Percentiles rank a stretch among this genome's conserved stretches.
These are phyloP conservation scores for Arbutus unedo DNA, from an alignment of 148 eudicot species.

Conservation along the genomic window DNA sequence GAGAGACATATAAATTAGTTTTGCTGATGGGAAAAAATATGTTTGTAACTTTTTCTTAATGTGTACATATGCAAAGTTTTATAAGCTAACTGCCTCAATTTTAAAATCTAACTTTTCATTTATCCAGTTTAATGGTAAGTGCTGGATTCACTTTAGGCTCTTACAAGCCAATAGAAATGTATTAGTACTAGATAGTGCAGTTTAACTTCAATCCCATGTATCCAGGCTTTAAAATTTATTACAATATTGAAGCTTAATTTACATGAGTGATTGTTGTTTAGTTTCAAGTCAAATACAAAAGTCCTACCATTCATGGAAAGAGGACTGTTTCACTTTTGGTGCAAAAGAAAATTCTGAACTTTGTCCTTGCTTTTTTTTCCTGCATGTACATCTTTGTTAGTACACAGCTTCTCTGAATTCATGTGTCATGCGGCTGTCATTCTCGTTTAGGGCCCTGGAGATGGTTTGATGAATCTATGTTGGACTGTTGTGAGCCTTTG, in stretches of 20 bases:
- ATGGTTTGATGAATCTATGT: slow-evolving; percentile 96
- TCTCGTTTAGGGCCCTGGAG: slow-evolving; percentile 79
- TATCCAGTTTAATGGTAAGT: neutral
- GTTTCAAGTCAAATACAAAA: neutral
- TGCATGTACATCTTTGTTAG: neutral
- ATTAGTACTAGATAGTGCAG: neutral
- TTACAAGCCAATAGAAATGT: neutral
- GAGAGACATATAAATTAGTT: neutral
- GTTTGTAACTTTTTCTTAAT: neutral
- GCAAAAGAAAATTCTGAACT: neutral
- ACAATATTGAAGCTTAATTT: neutral
- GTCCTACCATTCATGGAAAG: neutral
- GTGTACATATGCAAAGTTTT: neutral
- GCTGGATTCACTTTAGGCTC: neutral
- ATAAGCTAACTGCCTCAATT: neutral
- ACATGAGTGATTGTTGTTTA: neutral
- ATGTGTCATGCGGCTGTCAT: neutral
- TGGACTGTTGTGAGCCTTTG: slow-evolving; percentile 89
- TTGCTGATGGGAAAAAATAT: slow-evolving; percentile 1
- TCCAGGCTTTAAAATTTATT: neutral
- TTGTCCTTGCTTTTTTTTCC: neutral
- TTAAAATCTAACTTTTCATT: neutral
- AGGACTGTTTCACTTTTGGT: neutral
- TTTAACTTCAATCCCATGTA: neutral
- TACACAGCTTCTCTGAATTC: neutral